A percentile compares a stretch with the other conserved stretches of the same genome.
Conservation (phyloP, 768 basidiomycete species). For the Trametes cingulata region DNA sequence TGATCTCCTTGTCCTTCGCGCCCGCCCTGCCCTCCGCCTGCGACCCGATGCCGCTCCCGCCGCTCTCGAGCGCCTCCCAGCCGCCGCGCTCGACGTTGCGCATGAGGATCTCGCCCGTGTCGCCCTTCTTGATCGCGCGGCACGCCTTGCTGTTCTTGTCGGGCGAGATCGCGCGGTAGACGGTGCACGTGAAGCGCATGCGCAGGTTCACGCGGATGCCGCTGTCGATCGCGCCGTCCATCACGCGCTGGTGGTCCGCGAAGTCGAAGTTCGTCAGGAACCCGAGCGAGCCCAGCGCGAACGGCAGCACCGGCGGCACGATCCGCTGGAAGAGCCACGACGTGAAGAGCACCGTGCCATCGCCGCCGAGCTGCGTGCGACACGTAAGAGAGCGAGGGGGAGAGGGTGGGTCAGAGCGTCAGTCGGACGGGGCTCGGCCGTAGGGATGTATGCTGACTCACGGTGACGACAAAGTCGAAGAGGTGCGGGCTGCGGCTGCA, state of each 20-base stretch:
- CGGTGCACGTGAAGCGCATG: constrained; percentile 99
- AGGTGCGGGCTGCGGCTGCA: constrained; percentile 87
- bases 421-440: background rate
- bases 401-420: background rate
- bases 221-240: constrained; percentile 86
- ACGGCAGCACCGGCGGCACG: constrained; percentile 97
- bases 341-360: constrained; percentile 97
- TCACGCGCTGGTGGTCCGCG: constrained; percentile 76
- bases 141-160: constrained; percentile 62
- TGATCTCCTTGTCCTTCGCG: constrained; percentile 91
- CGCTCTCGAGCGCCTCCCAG: constrained; percentile 95
- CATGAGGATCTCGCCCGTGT: constrained; percentile 98
- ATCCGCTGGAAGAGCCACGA: constrained; percentile 99
- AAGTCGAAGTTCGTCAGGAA: constrained; percentile 98
- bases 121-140: constrained; percentile 88
- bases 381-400: too few species aligned
- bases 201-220: constrained; percentile 97
- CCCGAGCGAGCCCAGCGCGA: constrained; percentile 94
- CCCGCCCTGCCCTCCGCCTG: constrained; percentile 49
- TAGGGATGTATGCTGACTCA: constrained; percentile 42
- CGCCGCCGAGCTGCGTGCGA: constrained; percentile 90
- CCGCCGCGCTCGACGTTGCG: constrained; percentile 85
- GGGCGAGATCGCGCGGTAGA: constrained; percentile 86
- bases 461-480: constrained; percentile 97
- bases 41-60: constrained; percentile 40